phyloP scores from a whole-genome alignment of 345 rosid genomes.

The Clausena lansium region DNA sequence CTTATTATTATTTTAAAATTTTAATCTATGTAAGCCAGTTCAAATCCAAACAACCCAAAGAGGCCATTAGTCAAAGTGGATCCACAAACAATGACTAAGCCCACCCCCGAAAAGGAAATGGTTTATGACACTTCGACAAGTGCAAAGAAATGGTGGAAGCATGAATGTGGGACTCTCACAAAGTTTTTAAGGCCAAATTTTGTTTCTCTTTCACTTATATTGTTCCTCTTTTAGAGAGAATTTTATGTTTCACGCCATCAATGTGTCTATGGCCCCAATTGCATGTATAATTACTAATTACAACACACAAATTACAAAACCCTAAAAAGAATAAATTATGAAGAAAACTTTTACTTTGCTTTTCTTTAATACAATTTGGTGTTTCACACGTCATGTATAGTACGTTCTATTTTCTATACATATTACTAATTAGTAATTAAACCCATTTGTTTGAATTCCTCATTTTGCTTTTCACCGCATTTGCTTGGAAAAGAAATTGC shows the following conservation, averaged over 20 bases:
- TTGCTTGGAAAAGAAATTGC: constrained; percentile 22
- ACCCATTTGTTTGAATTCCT: not conserved
- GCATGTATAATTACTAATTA: not conserved
- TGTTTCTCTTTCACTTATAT: not conserved
- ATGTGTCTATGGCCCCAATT: constrained; percentile 1
- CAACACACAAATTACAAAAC: not conserved
- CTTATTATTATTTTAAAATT: not conserved
- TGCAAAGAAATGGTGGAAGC: not conserved
- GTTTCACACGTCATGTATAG: not conserved
- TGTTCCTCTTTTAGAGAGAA: constrained; percentile 30
- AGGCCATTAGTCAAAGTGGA: constrained; percentile 42
- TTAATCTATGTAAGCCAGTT: not conserved
- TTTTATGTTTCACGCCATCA: constrained; percentile 10
- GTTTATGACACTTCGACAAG: not conserved
- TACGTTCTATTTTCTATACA: too few species aligned
- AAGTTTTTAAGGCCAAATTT: constrained; percentile 6
- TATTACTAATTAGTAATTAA: too few species aligned
- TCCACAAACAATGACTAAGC: constrained; percentile 30
- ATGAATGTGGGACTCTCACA: constrained; percentile 16
- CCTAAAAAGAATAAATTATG: too few species aligned
- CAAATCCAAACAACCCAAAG: not conserved
- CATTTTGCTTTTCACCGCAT: not conserved
- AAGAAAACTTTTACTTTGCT: not conserved
- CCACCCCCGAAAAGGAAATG: constrained; percentile 19
- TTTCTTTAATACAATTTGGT: not conserved